Conservation (phyloP, 108 stramenopile genomes). For the Pseudonitzschia pungens region DNA sequence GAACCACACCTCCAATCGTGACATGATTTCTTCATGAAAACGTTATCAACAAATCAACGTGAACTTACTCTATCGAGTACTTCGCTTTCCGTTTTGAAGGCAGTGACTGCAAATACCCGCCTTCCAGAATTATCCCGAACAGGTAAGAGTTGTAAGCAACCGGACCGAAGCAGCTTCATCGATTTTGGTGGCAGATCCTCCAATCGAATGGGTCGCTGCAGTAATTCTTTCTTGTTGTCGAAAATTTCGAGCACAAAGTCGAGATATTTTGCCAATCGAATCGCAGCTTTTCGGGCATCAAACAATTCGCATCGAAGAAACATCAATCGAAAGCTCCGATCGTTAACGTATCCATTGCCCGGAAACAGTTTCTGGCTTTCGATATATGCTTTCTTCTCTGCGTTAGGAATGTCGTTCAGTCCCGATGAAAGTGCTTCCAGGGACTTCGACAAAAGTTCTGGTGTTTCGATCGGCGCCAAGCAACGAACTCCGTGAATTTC, state of each 20-base stretch:
- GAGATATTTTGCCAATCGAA: slow-evolving; percentile 29
- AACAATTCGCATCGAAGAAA: slow-evolving; percentile 45
- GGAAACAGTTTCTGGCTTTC: slow-evolving; percentile 3
- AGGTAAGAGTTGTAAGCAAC: slow-evolving; percentile 1
- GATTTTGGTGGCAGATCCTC: not conserved
- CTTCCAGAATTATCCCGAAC: slow-evolving; percentile 1
- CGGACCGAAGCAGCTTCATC: slow-evolving; percentile 2
- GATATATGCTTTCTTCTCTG: slow-evolving; percentile 1
- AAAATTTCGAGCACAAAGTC: slow-evolving; percentile 21
- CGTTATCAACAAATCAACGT: not conserved
- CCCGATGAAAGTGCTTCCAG: not conserved
- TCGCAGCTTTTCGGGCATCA: slow-evolving; percentile 28
- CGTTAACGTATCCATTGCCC: slow-evolving; percentile 20
- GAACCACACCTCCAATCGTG: too few species aligned
- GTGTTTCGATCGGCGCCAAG: slow-evolving; percentile 11
- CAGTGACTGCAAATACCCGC: not conserved
- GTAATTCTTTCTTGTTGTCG: not conserved
- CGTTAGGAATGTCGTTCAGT: not conserved
- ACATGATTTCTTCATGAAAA: too few species aligned
- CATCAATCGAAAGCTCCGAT: slow-evolving; percentile 34
- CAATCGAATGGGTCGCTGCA: slow-evolving; percentile 1
- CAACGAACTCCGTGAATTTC: slow-evolving; percentile 34
- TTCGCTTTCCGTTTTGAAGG: not conserved
- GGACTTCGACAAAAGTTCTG: not conserved
- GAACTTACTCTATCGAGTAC: slow-evolving; percentile 4